Conservation (phyloP, 805 yeast genomes). For the Wickerhamiella qilinensis region DNA sequence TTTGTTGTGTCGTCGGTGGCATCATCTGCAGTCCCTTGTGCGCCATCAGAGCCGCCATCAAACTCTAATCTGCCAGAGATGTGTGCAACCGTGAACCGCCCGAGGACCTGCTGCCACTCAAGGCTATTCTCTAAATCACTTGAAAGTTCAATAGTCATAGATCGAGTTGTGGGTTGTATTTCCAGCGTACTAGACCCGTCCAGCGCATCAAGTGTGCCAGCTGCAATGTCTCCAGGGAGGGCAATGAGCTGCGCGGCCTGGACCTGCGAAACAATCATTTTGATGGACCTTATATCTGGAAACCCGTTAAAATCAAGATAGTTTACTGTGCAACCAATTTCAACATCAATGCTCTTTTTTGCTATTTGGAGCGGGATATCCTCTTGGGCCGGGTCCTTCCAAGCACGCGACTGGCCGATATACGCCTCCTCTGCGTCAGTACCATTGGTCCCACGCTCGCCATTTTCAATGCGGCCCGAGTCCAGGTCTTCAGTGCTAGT, state of each 20-base stretch:
- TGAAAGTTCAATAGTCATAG: slow-evolving; percentile 37
- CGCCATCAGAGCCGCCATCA: background rate
- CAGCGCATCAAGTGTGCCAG: too few species aligned
- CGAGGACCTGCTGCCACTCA: slow-evolving; percentile 73
- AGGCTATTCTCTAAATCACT: slow-evolving; percentile 42
- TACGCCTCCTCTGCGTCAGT: background rate
- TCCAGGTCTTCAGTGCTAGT: background rate
- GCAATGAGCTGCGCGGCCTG: slow-evolving; percentile 62
- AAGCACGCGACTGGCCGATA: background rate
- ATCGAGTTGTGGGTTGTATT: too few species aligned
- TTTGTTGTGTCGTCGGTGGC: background rate
- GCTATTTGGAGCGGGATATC: slow-evolving; percentile 29
- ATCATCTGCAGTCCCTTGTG: background rate
- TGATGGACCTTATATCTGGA: slow-evolving; percentile 68
- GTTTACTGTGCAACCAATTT: slow-evolving; percentile 52
- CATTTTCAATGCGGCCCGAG: too few species aligned
- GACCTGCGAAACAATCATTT: slow-evolving; percentile 58
- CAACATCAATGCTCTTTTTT: slow-evolving; percentile 22
- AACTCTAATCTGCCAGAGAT: slow-evolving; percentile 41
- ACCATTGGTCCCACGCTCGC: too few species aligned
- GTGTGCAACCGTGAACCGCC: slow-evolving; percentile 69
- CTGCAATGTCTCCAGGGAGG: slow-evolving; percentile 25
- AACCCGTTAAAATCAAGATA: slow-evolving; percentile 71
- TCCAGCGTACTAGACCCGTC: too few species aligned
- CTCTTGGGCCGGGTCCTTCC: too few species aligned